Base-by-base conservation (phyloP, 345 rosid species). In the Eucalyptus microcorys region DNA sequence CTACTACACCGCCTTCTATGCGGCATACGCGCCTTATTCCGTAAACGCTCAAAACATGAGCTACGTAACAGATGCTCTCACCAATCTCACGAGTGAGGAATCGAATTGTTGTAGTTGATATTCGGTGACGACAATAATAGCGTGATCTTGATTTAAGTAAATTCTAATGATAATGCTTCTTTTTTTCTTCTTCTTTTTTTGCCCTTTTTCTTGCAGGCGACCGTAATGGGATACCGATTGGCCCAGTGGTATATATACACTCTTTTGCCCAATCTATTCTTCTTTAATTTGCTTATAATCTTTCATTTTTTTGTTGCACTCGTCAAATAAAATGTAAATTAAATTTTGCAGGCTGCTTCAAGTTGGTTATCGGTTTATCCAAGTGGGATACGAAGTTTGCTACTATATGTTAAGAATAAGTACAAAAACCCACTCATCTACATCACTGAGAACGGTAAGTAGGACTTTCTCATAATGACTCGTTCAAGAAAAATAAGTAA, bases 31-130 rank as follows among this genome's bases (percentile, higher is more conserved):
- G 8, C 91, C 16, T 47, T 55, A 86, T 1, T 79, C 52, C 13
- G 80, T 34, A 3, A 61, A 40, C 11, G 49, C 30, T 64, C 53
- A 34, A 43, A 49, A 49, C 22, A 32, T 80, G 37, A 86, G 90
- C 89, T 90, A 90, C 83, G 3, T 12, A 8, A 93, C 92, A 2
- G 95, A 94, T 88, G 13, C 90, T 30, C 89, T 49, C 12, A 90
- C 85, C 37, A 91, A 43, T 84, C 57, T 26, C 4, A 52, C 76
- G 4, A 42, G 95, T 94, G 87, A 89, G 57, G 84, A 71, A 49
- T 22, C 27, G 8, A 85, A 59, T 14, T 11, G 52, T 37, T 21
- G 30, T 68, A 37, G 86, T 42, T 19, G 5, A 30, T 26, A 13
- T 57, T 55, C 15, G 8, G 13, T 66, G 76, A 34, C 34, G 3